Evolutionary conservation across 352 stramenopile genomes (phyloP).

Genomic region (Paralagenidium karlingii): DNA sequence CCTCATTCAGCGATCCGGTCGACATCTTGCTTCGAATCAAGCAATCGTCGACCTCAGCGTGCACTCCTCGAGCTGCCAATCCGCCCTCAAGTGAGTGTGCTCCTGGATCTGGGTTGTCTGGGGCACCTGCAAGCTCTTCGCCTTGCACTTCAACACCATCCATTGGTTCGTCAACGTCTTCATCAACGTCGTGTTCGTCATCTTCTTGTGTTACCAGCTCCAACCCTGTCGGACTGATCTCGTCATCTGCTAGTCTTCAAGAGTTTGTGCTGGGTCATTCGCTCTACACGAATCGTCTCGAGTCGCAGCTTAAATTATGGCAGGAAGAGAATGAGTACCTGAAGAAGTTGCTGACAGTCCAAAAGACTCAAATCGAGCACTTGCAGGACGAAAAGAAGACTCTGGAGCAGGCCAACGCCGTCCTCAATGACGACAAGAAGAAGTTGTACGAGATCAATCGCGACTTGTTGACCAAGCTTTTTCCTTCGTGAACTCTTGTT

Average conservation of each 20-base stretch:
- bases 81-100: too few species aligned
- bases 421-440: constrained; percentile 60
- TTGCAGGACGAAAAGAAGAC: constrained; percentile 38
- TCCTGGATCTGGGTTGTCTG: too few species aligned
- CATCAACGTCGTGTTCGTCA: too few species aligned
- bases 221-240: too few species aligned
- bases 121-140: too few species aligned
- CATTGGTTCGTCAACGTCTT: too few species aligned
- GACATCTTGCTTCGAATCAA: constrained; percentile 67
- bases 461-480: constrained; percentile 35
- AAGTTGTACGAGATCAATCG: constrained; percentile 73
- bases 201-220: too few species aligned
- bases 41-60: too few species aligned
- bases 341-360: constrained; percentile 27
- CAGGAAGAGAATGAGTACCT: constrained; percentile 51
- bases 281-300: constrained; percentile 61
- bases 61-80: too few species aligned
- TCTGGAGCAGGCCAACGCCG: constrained; percentile 52
- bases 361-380: constrained; percentile 37
- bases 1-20: constrained; percentile 62
- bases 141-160: too few species aligned
- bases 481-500: constrained; percentile 19
- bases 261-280: constrained; percentile 55
- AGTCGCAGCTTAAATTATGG: constrained; percentile 52
- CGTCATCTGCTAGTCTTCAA: constrained; percentile 46